Evolutionary conservation across 805 yeast genomes (phyloP), one percentile per base, ranked within the genome.

Genomic region (Yamadazyma nakazawae): DNA sequence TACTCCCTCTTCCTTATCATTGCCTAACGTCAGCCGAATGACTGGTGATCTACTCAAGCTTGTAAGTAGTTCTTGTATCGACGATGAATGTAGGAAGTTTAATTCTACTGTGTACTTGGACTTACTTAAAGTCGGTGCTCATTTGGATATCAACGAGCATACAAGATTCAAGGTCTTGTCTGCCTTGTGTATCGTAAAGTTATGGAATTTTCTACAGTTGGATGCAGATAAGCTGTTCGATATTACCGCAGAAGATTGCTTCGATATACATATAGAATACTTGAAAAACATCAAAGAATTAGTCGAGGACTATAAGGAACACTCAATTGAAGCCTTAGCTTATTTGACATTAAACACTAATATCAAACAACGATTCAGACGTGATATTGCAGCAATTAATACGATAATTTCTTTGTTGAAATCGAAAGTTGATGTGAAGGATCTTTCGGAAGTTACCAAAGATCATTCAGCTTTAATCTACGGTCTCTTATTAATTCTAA

Each of bases 201-300:
- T 80, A 2, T 82, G 86, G 86, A 74, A 75, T 42, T 70, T 75
- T 46, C 61, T 77, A 0, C 67, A 73, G 36, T 17, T 47, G 24
- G 24, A 37, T 2, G 40, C 34, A 17, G 41, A 46, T n/a, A 43
- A 46, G 13, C 30, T 24, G 40, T 31, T 42, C 25, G 18, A 37
- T 6, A 25, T 52, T 13, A 13, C 48, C 5, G 41, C 73, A 3
- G 57, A 68, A 12, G 60, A 67, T 2, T 49, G 76, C 18, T 57
- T 65, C 17, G 56, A 62, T 13, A 56, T 68, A 8, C 12, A 19
- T 16, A 30, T 40, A 7, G n/a, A 16, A 8, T 45, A 35, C 17
- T 34, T 51, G 30, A 34, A 26, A 18, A 13, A 34, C 16, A 13
- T 10, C 2, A n/a, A 17, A 7, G 39, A 12, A 45, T 38, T 17